Conservation (phyloP, 306 rosid genomes). For the Cicer chorassanicum region DNA sequence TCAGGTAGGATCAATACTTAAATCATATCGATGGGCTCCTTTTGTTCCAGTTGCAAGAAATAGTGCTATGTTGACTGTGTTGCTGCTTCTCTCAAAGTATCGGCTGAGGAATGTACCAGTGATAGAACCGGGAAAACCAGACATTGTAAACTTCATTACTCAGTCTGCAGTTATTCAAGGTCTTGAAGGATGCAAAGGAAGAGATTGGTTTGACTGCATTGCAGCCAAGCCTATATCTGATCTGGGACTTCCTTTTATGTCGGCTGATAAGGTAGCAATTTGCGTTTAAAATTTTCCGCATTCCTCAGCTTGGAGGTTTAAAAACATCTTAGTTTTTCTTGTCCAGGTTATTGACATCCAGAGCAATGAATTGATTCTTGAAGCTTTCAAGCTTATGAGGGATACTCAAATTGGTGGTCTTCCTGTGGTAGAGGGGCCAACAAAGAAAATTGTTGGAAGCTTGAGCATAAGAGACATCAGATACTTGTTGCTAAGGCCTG, state of each 20-base stretch:
- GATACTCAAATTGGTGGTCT: constrained; percentile 83
- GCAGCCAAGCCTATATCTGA: constrained; percentile 63
- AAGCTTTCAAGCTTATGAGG: constrained; percentile 91
- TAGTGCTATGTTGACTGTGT: constrained; percentile 76
- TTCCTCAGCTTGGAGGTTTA: constrained; percentile 34
- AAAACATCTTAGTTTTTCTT: constrained; percentile 34
- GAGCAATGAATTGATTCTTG: constrained; percentile 69
- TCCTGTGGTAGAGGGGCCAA: constrained; percentile 75
- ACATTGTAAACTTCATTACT: constrained; percentile 79
- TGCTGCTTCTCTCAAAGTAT: constrained; percentile 87
- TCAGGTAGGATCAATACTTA: constrained; percentile 75
- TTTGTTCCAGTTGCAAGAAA: constrained; percentile 73
- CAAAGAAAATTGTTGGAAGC: constrained; percentile 73
- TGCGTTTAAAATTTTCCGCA: constrained; percentile 10
- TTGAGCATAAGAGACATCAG: constrained; percentile 78
- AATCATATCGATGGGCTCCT: constrained; percentile 82
- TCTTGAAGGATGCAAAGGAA: constrained; percentile 70
- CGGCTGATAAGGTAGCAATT: constrained; percentile 61
- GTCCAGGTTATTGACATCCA: constrained; percentile 70
- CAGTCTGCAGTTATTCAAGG: constrained; percentile 94
- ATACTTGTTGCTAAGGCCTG: constrained; percentile 73
- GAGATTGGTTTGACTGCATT: constrained; percentile 93
- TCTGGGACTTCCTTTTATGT: constrained; percentile 90
- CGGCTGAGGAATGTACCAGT: constrained; percentile 92
- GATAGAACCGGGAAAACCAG: constrained; percentile 72